phyloP scores from a whole-genome alignment of 805 yeast species.

The Blastobotrys terrestris region DNA sequence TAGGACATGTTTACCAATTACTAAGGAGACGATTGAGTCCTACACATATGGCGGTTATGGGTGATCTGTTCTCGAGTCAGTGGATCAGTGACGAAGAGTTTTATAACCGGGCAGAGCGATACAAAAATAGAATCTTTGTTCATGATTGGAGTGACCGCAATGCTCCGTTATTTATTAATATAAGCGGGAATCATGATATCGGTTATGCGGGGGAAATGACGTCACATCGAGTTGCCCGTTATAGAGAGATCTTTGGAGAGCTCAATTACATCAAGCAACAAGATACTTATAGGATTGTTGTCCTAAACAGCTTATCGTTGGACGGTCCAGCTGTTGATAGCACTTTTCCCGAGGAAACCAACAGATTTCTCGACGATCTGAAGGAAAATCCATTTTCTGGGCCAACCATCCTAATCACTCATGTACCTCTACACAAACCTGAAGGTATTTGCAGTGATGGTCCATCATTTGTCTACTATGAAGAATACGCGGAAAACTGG shows the following conservation, averaged over 20 bases:
- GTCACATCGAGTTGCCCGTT: conserved; percentile 82
- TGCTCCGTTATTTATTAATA: conserved; percentile 49
- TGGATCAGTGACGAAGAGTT: conserved; percentile 91
- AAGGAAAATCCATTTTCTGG: conserved; percentile 53
- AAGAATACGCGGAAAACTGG: conserved; percentile 41
- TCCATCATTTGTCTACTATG: conserved; percentile 61
- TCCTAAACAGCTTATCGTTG: conserved; percentile 69
- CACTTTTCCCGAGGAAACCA: conserved; percentile 57
- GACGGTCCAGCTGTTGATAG: conserved; percentile 88
- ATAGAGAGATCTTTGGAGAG: conserved; percentile 66
- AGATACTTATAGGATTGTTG: conserved; percentile 68
- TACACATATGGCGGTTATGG: conserved; percentile 80
- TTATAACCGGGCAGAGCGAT: conserved; percentile 69
- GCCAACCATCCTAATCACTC: conserved; percentile 76
- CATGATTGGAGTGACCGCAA: conserved; percentile 4
- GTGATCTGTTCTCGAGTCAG: conserved; percentile 88
- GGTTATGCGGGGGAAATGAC: conserved; percentile 96
- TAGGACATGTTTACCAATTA: conserved; percentile 72
- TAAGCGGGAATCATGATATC: conserved; percentile 93
- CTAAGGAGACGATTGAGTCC: conserved; percentile 66
- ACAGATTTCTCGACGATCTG: conserved; percentile 65
- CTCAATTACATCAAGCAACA: conserved; percentile 66
- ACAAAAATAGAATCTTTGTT: conserved; percentile 27
- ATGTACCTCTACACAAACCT: conserved; percentile 79
- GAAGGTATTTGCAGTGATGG: conserved; percentile 86